phyloP scores from a whole-genome alignment of 192 early-diverging fungal species.

The Backusella parvicylindrica region DNA sequence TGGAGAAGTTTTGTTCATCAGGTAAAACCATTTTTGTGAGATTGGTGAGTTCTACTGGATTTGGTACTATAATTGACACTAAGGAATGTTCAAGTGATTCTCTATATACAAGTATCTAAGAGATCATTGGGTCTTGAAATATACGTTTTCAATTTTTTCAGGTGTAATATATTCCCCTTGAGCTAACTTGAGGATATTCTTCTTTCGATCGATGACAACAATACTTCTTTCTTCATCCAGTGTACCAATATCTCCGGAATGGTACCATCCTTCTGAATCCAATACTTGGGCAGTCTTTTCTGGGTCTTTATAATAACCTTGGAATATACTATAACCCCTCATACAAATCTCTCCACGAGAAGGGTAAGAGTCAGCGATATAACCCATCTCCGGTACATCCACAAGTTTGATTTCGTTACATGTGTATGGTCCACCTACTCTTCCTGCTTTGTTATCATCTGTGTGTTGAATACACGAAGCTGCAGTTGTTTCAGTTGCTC shows the following conservation, averaged over 20 bases:
- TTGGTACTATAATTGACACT: conserved; percentile 76
- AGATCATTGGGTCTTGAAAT: conserved; percentile 55
- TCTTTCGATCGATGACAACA: conserved; percentile 78
- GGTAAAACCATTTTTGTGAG: conserved; percentile 38
- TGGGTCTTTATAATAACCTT: conserved; percentile 74
- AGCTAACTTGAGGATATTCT: conserved; percentile 70
- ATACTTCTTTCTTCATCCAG: conserved; percentile 65
- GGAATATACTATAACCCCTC: conserved; percentile 71
- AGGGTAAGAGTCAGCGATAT: conserved; percentile 70
- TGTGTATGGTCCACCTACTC: conserved; percentile 69
- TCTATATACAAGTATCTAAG: conserved; percentile 76
- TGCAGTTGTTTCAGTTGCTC: conserved; percentile 74
- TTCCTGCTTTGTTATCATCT: conserved; percentile 66
- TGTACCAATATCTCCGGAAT: conserved; percentile 81
- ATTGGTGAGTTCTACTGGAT: conserved; percentile 51
- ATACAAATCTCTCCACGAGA: conserved; percentile 89
- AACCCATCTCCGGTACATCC: conserved; percentile 88
- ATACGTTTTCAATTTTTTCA: conserved; percentile 79
- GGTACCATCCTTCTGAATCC: conserved; percentile 80
- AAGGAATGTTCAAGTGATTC: conserved; percentile 68
- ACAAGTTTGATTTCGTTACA: conserved; percentile 86
- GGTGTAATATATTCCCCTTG: conserved; percentile 75
- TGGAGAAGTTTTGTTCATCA: conserved; percentile 28
- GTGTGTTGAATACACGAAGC: conserved; percentile 48
- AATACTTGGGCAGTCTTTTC: conserved; percentile 72